phyloP scores from a whole-genome alignment of 2,329 filamentous ascomycete genomes.

The Pseudogymnoascus sp. region DNA sequence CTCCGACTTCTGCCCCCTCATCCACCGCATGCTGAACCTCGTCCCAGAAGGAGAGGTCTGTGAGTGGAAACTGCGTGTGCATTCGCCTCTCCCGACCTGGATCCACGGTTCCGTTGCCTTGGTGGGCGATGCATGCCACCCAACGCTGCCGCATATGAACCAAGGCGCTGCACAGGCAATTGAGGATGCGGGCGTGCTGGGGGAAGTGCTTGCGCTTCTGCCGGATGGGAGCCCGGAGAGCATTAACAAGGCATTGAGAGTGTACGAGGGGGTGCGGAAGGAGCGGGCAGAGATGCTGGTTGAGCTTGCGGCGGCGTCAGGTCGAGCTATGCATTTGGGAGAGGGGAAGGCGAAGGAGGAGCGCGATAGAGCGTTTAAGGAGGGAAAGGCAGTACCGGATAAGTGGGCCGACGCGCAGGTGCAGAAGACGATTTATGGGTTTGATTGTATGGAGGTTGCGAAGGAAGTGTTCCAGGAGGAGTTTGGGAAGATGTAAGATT shows the following conservation, averaged over 20 bases:
- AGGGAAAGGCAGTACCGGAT: constrained; percentile 46
- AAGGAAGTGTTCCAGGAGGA: constrained; percentile 45
- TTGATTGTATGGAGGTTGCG: constrained; percentile 53
- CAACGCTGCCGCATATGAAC: constrained; percentile 59
- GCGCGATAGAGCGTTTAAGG: constrained; percentile 49
- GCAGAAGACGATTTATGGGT: constrained; percentile 58
- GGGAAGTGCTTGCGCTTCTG: constrained; percentile 42
- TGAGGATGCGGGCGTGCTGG: constrained; percentile 57
- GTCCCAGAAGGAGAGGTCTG: constrained; percentile 56
- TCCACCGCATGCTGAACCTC: constrained; percentile 52
- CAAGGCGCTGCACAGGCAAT: constrained; percentile 64
- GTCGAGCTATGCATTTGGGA: constrained; percentile 49
- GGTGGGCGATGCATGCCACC: constrained; percentile 59
- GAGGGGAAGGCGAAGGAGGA: constrained; percentile 53
- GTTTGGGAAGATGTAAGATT: constrained; percentile 23
- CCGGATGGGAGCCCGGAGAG: constrained; percentile 31
- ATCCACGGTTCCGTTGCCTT: constrained; percentile 49
- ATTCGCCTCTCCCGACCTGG: constrained; percentile 52
- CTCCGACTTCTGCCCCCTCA: constrained; percentile 51
- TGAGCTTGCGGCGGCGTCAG: constrained; percentile 43
- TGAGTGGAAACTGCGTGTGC: constrained; percentile 57
- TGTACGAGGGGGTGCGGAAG: constrained; percentile 51
- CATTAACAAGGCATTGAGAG: constrained; percentile 43
- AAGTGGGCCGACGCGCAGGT: constrained; percentile 67
- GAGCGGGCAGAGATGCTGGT: constrained; percentile 47